Percentiles rank a stretch among this genome's conserved stretches.
Conservation (phyloP, 2,329 filamentous ascomycete species). For the Colletotrichum incanum region DNA sequence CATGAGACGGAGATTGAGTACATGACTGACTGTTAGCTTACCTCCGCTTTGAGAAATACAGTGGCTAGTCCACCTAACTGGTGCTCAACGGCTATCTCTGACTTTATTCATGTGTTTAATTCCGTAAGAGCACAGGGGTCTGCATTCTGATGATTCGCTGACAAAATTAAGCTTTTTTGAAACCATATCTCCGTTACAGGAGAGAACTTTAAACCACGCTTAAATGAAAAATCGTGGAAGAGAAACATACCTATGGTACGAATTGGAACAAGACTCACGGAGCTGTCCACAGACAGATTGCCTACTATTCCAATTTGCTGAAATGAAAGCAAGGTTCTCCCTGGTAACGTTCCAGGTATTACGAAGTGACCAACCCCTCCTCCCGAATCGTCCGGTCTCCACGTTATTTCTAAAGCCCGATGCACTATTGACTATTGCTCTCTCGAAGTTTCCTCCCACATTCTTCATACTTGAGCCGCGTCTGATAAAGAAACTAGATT, state of each 20-base stretch:
- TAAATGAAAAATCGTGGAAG: not conserved
- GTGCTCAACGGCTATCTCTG: not conserved
- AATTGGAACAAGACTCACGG: constrained; percentile 9
- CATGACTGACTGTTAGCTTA: not conserved
- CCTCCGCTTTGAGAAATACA: not conserved
- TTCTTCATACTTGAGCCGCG: not conserved
- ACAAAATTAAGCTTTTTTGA: constrained; percentile 13
- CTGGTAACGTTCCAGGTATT: not conserved
- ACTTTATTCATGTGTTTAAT: constrained; percentile 6
- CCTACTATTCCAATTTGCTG: not conserved
- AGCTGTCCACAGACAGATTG: not conserved
- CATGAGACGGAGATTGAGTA: constrained; percentile 11
- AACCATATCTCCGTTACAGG: constrained; percentile 28
- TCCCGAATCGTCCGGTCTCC: constrained; percentile 6
- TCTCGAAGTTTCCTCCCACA: not conserved
- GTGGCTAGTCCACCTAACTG: not conserved
- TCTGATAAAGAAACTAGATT: not conserved
- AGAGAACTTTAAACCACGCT: constrained; percentile 29
- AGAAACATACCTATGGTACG: not conserved
- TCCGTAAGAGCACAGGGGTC: not conserved
- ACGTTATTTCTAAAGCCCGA: not conserved
- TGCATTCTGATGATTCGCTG: constrained; percentile 1
- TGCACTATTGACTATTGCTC: not conserved
- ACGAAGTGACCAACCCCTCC: not conserved
- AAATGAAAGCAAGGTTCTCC: constrained; percentile 3